Evolutionary conservation across 495 filamentous ascomycete genomes (phyloP).

Genomic region (Astrothelium subdiscretum): DNA sequence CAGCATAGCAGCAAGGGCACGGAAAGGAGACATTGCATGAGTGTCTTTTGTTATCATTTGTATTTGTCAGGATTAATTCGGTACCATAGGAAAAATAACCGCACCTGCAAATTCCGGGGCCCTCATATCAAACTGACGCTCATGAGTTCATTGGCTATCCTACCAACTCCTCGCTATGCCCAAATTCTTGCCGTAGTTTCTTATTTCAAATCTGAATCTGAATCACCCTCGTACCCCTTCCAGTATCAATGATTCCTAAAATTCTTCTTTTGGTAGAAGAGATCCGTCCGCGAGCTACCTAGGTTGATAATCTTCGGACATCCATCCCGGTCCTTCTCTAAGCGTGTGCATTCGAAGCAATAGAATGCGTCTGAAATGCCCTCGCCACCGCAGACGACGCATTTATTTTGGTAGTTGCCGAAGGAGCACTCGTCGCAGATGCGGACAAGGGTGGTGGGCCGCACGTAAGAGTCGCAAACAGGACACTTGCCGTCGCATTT

Average conservation of each 20-base stretch:
- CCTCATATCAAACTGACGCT: background rate
- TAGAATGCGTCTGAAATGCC: slow-evolving; percentile 99
- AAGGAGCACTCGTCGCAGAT: slow-evolving; percentile 99
- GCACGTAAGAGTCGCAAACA: slow-evolving; percentile 97
- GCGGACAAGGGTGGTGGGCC: slow-evolving; percentile 88
- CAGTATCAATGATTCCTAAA: slow-evolving; percentile 21
- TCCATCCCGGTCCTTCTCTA: slow-evolving; percentile 95
- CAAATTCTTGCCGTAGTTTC: background rate
- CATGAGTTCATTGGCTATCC: background rate
- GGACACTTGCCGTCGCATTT: slow-evolving; percentile 99
- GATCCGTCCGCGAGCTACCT: slow-evolving; percentile 86
- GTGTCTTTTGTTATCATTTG: too few species aligned
- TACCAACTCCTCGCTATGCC: background rate
- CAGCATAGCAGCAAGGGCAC: background rate
- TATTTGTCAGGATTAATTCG: too few species aligned
- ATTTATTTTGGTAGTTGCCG: slow-evolving; percentile 99
- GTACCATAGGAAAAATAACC: background rate
- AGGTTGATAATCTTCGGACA: slow-evolving; percentile 99
- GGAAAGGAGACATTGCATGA: too few species aligned
- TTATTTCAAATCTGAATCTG: background rate
- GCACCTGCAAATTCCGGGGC: background rate
- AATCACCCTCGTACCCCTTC: background rate
- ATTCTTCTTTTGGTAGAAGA: slow-evolving; percentile 71
- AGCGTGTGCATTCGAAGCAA: slow-evolving; percentile 95
- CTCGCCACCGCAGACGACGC: slow-evolving; percentile 96